These are phyloP conservation scores for Rhododendron vialii DNA, from an alignment of 148 eudicot species.

Conservation along the genomic window DNA sequence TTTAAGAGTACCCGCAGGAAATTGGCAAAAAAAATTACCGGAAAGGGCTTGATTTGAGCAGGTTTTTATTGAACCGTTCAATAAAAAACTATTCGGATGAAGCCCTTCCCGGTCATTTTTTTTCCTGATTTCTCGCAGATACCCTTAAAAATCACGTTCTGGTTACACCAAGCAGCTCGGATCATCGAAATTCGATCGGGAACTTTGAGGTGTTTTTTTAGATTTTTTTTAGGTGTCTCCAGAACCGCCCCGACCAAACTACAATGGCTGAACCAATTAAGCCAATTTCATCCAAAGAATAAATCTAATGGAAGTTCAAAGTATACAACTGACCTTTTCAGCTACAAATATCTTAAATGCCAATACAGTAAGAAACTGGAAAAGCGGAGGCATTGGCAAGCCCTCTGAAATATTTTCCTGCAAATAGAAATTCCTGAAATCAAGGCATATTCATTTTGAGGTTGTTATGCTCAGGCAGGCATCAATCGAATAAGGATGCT, in stretches of 20 bases:
- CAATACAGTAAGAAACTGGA: constrained; percentile 76
- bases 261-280: neutral
- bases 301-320: neutral
- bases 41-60: too few relatives aligned
- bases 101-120: too few relatives aligned
- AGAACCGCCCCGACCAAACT: neutral
- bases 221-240: too few relatives aligned
- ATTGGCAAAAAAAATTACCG: too few relatives aligned
- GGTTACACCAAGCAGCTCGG: too few relatives aligned
- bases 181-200: too few relatives aligned
- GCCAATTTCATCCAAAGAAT: neutral
- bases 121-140: too few relatives aligned
- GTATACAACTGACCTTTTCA: constrained; percentile 53
- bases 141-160: too few relatives aligned
- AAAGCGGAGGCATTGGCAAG: constrained; percentile 91
- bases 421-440: constrained; percentile 27
- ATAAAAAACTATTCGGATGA: too few relatives aligned
- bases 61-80: too few relatives aligned
- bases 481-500: neutral
- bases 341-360: constrained; percentile 65
- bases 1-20: too few relatives aligned
- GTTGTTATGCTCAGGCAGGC: neutral
- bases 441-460: neutral
- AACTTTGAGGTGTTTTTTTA: too few relatives aligned
- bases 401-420: constrained; percentile 63